Evolutionary conservation across 352 stramenopile species (phyloP).

Genomic region (Pythium myriotylum): DNA sequence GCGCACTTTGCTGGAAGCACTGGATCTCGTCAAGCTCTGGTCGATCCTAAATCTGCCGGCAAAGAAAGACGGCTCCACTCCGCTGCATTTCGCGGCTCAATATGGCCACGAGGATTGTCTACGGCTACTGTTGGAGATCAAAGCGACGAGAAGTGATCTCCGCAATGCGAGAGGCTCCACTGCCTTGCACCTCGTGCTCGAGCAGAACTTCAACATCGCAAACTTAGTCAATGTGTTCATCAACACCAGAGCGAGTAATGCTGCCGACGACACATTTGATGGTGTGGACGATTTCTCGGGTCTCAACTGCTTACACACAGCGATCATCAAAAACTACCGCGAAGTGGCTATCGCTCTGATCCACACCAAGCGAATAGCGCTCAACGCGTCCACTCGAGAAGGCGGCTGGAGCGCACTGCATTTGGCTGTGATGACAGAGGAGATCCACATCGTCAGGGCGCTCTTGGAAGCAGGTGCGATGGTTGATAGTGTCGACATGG

Average conservation of each 20-base stretch:
- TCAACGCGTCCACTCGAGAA: constrained; percentile 55
- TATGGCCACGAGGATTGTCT: constrained; percentile 48
- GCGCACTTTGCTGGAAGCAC: constrained; percentile 13
- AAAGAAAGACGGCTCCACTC: constrained; percentile 38
- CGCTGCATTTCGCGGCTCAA: constrained; percentile 51
- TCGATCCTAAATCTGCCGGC: constrained; percentile 42
- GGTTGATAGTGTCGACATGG: constrained; percentile 61
- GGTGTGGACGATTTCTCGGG: constrained; percentile 46
- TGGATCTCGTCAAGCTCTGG: constrained; percentile 18
- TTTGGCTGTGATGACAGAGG: constrained; percentile 65
- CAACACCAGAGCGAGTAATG: neutral
- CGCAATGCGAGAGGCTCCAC: constrained; percentile 46
- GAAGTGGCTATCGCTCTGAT: constrained; percentile 47
- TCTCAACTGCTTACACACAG: constrained; percentile 58
- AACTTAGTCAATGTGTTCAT: constrained; percentile 52
- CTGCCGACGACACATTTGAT: constrained; percentile 39
- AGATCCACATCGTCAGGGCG: constrained; percentile 45
- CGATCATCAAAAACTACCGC: constrained; percentile 65
- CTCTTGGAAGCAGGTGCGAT: constrained; percentile 50
- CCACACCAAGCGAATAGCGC: constrained; percentile 35
- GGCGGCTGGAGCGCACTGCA: constrained; percentile 60
- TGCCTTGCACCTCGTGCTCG: constrained; percentile 59
- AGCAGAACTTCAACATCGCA: constrained; percentile 69
- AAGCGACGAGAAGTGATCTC: constrained; percentile 30
- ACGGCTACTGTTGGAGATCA: constrained; percentile 35